Base-by-base conservation (phyloP, 768 basidiomycete species). In the Leccinum disarticulatum region DNA sequence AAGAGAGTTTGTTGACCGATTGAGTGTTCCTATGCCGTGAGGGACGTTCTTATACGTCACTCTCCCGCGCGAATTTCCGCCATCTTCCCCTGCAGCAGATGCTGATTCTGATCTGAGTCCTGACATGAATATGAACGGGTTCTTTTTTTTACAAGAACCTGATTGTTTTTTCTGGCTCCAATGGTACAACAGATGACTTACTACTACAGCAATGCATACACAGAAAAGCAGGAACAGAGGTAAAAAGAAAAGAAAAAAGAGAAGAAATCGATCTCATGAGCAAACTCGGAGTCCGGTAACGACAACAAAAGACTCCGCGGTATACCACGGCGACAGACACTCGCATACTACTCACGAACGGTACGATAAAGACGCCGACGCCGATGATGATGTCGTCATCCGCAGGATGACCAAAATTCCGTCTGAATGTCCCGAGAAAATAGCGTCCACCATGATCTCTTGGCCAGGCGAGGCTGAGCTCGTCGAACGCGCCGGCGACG, bases 361-460 rank as follows among this genome's bases (percentile, higher is more conserved):
- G 43, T 46, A 46, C 19, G 43, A 46, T 46, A 13, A 19, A 19
- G 41, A 41, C 8, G 15, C 9, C n/a, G 47, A 47, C 5, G n/a
- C 22, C 19, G 46, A 48, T 1, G 66, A 56, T 38, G 66, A 57
- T 41, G 74, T 69, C 36, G 82, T 79, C 51, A 79, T 75, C 22
- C 91, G 83, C 13, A 93, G 74, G 64, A 93, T 90, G 62, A 91
- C 87, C 77, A 93, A 84, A 58, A 93, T 77, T 5, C 91, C 91
- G 68, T 93, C 91, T 30, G 91, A 92, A 69, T 92, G 91, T 5
- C 88, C 90, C 35, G 89, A 90, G 68, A 93, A 91, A 56, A 93
- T 91, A 2, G 90, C 87, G 66, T 92, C 91, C 13, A 92, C 88
- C 33, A 77, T 64, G 55, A 87, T 77, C 64, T 81, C 81, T 41